Conservation (phyloP, 257 asterid species). For the Solanum ossicruentum region DNA sequence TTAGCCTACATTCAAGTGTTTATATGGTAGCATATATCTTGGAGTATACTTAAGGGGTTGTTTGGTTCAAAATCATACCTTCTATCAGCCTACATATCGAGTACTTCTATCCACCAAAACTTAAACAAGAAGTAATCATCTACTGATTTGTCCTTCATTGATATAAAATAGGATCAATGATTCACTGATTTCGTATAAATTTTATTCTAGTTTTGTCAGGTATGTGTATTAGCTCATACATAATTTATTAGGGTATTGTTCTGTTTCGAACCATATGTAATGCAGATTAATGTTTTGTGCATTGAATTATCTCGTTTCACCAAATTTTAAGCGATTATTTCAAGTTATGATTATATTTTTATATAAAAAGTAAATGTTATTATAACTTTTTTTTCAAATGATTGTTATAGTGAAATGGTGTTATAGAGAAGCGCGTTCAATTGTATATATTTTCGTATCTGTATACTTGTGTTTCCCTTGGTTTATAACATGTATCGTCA, state of each 20-base stretch:
- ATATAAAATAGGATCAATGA: too few species aligned
- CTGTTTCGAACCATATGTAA: too few species aligned
- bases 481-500: background rate
- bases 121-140: background rate
- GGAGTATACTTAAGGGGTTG: background rate
- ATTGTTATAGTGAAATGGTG: background rate
- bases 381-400: background rate
- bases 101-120: background rate
- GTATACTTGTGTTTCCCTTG: background rate
- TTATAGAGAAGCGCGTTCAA: background rate
- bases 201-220: background rate
- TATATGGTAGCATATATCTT: background rate
- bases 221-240: background rate
- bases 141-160: background rate
- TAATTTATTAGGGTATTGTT: background rate
- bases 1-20: background rate
- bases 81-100: too few species aligned
- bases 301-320: background rate
- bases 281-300: too few species aligned
- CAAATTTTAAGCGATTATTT: background rate
- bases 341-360: background rate
- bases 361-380: too few species aligned
- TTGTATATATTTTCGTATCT: too few species aligned
- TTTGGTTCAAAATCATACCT: background rate
- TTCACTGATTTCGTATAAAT: background rate